Evolutionary conservation across 345 rosid genomes (phyloP), one percentile per base, ranked within the genome.

Genomic region (Lenwebbia sp.): DNA sequence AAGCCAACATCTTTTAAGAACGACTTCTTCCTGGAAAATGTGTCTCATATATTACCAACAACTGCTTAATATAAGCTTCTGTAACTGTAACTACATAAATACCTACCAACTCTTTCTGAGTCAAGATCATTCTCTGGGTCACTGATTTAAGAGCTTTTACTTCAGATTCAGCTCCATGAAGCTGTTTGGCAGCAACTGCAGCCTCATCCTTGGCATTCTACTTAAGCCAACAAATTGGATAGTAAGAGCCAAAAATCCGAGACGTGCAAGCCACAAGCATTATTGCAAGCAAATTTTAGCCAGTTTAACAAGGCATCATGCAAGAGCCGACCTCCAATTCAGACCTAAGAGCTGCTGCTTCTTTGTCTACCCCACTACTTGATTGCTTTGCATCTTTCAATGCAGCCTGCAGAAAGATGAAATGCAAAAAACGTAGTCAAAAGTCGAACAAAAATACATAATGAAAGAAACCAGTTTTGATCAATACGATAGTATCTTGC

Each of bases 1-100:
- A 89, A 98, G 98, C 99, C 99, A 98, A 90, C 99, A 98, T 91
- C 99, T 94, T 93, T 96, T 98, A 85, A 98, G 94, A 90, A 95
- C 99, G 89, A 98, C 99, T 92, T 97, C 99, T 90, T 98, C 99
- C 99, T 98, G 91, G 90, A 92, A 90, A 95, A 52, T 83, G 57
- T 84, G 58, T 54, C 49, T 53, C 40, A 37, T 52, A 41, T 81
- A 50, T 40, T n/a, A 82, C 53, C 57, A 76, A 56, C 14, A 50
- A 50, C 54, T 23, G 33, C 62, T 57, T 10, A 26, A 30, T 52
- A 82, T 28, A 74, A 65, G 83, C 28, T 60, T 47, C 70, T 7
- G 15, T 83, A 37, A 40, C 58, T 84, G 21, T 82, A 47, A 47
- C 53, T 85, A n/a, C 49, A 44, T 62, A 90, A 82, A 81, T n/a